Base-by-base conservation (phyloP, 345 rosid species). In the Eutrema yunnanense region DNA sequence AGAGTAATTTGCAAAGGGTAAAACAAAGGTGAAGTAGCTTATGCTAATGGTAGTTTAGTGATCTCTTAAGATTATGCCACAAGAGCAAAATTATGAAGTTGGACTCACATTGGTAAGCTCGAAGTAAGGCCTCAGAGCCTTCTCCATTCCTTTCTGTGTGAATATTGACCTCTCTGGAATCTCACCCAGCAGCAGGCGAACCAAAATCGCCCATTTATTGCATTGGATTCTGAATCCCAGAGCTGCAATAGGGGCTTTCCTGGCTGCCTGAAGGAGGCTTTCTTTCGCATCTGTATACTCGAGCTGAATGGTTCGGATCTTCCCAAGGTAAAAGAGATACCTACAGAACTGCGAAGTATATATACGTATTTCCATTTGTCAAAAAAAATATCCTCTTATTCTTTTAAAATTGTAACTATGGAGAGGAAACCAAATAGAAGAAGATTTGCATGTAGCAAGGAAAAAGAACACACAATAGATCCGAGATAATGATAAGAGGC, bases 281-380 rank as follows among this genome's bases (percentile, higher is more conserved):
- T 92, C 96, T 79, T 90, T 92, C 52, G 98, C 97, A 81, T 92
- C 96, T 0, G 97, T 88, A 62, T 92, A 92, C 82, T 92, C 97
- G 54, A 92, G 76, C 79, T 92, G 97, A 73, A 92, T 90, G 2
- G 98, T 90, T 64, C 88, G 82, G 65, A 92, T 92, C 84, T 92
- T 90, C 65, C 98, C 96, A 16, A 92, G 84, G 84, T 90, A 92
- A 71, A 88, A 92, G 37, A 92, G 86, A 67, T 92, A 92, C 41
- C 92, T 83, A 75, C 96, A 92, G 77, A 87, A 92, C 98, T 90
- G 90, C 82, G 75, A 44, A 51, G 51, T 46, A 37, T 27, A 67
- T 9, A 44, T n/a, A 67, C 46, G 19, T 37, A 19, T 10, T 8
- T 27, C 14, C 22, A 53, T 47, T 48, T 50, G 54, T 14, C 37